Conservation (phyloP, 2,329 filamentous ascomycete species). For the Pyrenochaeta sp. region DNA sequence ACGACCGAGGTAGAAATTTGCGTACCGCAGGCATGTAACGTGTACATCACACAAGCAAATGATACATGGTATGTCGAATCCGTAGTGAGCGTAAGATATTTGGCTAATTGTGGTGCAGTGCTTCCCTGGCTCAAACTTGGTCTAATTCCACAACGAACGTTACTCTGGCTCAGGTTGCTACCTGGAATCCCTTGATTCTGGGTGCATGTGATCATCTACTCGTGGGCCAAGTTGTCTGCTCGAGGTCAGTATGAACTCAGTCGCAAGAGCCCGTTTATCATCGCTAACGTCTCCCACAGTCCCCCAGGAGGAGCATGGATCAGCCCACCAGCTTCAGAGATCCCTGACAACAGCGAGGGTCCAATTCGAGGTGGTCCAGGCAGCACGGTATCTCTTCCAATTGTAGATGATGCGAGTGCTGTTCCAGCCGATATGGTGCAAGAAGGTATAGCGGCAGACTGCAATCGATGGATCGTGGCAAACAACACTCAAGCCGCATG, state of each 20-base stretch:
- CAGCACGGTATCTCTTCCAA: conserved; percentile 1
- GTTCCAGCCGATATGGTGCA: not conserved
- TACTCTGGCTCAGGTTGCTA: not conserved
- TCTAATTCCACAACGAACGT: not conserved
- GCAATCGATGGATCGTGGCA: not conserved
- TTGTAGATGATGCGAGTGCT: not conserved
- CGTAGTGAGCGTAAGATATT: too few relatives aligned
- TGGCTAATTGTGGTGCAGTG: too few relatives aligned
- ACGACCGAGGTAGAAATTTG: not conserved
- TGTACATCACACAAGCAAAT: too few relatives aligned
- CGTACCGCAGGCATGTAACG: not conserved
- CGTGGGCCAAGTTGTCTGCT: not conserved
- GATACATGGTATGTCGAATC: not conserved
- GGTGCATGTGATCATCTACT: conserved; percentile 1
- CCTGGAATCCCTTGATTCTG: conserved; percentile 4
- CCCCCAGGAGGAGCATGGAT: conserved; percentile 1
- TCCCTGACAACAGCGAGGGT: conserved; percentile 1
- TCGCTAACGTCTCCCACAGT: not conserved
- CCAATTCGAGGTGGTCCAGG: conserved; percentile 4
- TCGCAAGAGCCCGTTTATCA: too few relatives aligned
- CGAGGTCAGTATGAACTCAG: not conserved
- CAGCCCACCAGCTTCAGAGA: not conserved
- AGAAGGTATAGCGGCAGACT: conserved; percentile 1
- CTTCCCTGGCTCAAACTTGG: not conserved
- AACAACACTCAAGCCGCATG: conserved; percentile 1